Evolutionary conservation across 805 yeast genomes (phyloP).

Genomic region (Saccharomyces paradoxus): DNA sequence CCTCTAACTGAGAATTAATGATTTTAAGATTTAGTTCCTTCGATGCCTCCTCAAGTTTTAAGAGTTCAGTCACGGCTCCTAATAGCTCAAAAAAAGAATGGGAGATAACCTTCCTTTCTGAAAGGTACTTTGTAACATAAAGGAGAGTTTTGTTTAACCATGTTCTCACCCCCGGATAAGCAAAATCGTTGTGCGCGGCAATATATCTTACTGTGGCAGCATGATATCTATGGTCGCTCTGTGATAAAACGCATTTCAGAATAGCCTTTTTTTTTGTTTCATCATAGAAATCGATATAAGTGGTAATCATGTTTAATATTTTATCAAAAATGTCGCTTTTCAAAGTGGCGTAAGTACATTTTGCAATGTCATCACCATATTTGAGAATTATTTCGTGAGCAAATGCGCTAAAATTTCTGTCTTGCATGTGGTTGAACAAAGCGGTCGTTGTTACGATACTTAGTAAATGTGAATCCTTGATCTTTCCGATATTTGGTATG

Average conservation of each 20-base stretch:
- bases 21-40: slow-evolving; percentile 37
- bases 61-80: slow-evolving; percentile 28
- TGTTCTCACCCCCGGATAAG: slow-evolving; percentile 15
- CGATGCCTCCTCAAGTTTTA: slow-evolving; percentile 30
- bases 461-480: neutral
- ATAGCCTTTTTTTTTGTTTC: slow-evolving; percentile 19
- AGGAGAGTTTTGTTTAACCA: slow-evolving; percentile 57
- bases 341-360: neutral
- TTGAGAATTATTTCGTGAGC: neutral
- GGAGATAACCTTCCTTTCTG: slow-evolving; percentile 35
- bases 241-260: slow-evolving; percentile 25
- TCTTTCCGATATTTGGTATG: slow-evolving; percentile 3
- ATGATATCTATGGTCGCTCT: slow-evolving; percentile 25
- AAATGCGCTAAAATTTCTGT: neutral
- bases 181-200: slow-evolving; percentile 6
- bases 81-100: slow-evolving; percentile 31
- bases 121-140: slow-evolving; percentile 54
- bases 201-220: slow-evolving; percentile 25
- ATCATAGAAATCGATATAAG: slow-evolving; percentile 1
- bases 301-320: neutral
- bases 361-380: neutral
- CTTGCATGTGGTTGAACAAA: neutral
- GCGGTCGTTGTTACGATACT: neutral
- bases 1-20: slow-evolving; percentile 60
- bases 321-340: neutral